phyloP scores from a whole-genome alignment of 176 grass and related monocot species.

The Microstegium vimineum region DNA sequence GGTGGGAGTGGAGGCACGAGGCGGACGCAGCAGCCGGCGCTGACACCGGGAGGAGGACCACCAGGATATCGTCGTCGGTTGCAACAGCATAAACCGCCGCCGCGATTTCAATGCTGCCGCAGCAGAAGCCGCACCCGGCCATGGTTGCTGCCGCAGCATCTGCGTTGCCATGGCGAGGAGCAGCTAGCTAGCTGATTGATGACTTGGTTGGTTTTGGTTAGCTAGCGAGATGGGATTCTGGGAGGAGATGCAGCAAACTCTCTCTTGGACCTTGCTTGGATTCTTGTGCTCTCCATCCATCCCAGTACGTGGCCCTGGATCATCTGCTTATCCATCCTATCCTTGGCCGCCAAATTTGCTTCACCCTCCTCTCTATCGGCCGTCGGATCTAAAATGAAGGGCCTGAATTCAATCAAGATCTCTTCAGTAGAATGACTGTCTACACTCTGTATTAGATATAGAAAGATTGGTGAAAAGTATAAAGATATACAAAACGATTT shows the following conservation, averaged over 20 bases:
- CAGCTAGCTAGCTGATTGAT: too few relatives aligned
- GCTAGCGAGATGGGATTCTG: too few relatives aligned
- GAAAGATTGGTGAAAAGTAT: too few relatives aligned
- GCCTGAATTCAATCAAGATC: too few relatives aligned
- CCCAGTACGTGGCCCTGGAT: slow-evolving; percentile 16
- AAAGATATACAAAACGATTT: too few relatives aligned
- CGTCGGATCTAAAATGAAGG: not conserved
- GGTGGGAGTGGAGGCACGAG: not conserved
- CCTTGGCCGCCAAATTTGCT: not conserved
- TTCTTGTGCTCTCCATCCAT: too few relatives aligned
- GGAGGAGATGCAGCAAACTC: not conserved
- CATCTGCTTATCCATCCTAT: not conserved
- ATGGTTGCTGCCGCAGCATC: not conserved
- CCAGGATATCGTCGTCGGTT: not conserved
- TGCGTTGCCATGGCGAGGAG: slow-evolving; percentile 22
- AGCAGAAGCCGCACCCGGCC: not conserved
- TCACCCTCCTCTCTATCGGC: not conserved
- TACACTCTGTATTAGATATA: too few relatives aligned
- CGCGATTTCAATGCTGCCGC: not conserved
- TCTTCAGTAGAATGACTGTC: too few relatives aligned
- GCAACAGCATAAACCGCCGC: too few relatives aligned
- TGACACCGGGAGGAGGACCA: too few relatives aligned
- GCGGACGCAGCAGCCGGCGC: not conserved
- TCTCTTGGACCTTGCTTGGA: too few relatives aligned
- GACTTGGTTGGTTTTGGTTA: too few relatives aligned